Percentiles rank a stretch among this genome's conserved stretches.
These are phyloP conservation scores for Neofusicoccum ribis DNA, from an alignment of 2,329 filamentous ascomycete genomes.

Conservation along the genomic window DNA sequence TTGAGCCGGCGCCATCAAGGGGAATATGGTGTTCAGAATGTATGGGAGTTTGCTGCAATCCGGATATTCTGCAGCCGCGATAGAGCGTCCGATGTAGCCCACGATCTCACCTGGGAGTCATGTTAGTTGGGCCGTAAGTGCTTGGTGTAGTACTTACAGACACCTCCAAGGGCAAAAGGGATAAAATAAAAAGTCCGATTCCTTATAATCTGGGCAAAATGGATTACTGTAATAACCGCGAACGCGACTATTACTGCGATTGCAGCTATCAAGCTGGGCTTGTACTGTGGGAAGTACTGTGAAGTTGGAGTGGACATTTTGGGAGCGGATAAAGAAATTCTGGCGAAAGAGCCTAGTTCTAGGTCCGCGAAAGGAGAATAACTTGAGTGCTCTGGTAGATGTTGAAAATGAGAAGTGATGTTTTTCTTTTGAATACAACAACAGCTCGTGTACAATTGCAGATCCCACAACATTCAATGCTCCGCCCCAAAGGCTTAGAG, in stretches of 20 bases:
- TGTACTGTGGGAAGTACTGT: conserved; percentile 31
- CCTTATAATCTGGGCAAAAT: conserved; percentile 40
- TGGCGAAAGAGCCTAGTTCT: too few species aligned
- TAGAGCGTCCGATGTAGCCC: conserved; percentile 51
- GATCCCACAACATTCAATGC: too few species aligned
- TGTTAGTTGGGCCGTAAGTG: not conserved
- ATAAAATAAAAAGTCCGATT: conserved; percentile 53
- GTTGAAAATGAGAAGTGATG: too few species aligned
- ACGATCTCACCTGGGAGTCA: conserved; percentile 47
- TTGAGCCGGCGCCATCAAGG: conserved; percentile 48
- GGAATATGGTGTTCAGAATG: conserved; percentile 45
- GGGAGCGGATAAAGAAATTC: too few species aligned
- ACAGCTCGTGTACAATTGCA: too few species aligned
- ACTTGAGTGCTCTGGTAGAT: too few species aligned
- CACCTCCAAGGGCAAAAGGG: conserved; percentile 52
- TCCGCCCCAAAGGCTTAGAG: too few species aligned
- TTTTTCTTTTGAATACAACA: too few species aligned
- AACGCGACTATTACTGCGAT: conserved; percentile 41
- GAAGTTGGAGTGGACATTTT: too few species aligned
- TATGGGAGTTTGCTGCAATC: conserved; percentile 37
- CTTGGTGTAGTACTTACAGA: conserved; percentile 39
- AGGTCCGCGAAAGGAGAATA: too few species aligned
- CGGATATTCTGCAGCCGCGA: conserved; percentile 32
- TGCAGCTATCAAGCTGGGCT: conserved; percentile 49
- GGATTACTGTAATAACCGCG: conserved; percentile 32